Evolutionary conservation across 192 early-diverging fungal species (phyloP).

Genomic region (Backusella morwellensis): DNA sequence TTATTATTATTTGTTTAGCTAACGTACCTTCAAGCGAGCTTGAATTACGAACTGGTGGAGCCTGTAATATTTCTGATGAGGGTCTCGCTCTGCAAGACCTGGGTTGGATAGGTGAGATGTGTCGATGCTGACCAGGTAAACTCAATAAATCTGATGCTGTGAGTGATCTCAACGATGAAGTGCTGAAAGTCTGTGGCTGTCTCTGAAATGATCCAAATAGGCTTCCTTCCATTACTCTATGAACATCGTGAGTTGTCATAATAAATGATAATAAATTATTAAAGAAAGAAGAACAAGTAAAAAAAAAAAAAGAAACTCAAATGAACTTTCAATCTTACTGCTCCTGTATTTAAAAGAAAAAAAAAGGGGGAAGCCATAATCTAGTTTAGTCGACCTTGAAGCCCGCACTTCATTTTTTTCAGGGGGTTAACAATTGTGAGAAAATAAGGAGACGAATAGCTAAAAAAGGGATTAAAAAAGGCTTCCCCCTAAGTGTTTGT

Average conservation of each 20-base stretch:
- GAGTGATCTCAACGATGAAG: constrained; percentile 10
- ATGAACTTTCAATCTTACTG: constrained; percentile 10
- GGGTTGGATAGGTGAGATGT: not conserved
- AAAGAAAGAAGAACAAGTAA: not conserved
- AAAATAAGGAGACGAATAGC: not conserved
- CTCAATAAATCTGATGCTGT: constrained; percentile 23
- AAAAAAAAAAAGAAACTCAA: not conserved
- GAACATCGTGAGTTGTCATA: constrained; percentile 30
- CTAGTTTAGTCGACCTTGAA: not conserved
- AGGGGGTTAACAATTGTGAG: constrained; percentile 2
- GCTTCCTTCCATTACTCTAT: constrained; percentile 20
- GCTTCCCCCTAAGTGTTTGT: not conserved
- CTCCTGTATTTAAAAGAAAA: constrained; percentile 9
- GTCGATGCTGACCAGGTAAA: constrained; percentile 11
- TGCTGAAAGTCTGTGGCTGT: not conserved
- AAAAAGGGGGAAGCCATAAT: not conserved
- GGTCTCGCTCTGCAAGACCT: constrained; percentile 8
- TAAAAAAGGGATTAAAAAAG: constrained; percentile 5
- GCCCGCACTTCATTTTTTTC: not conserved
- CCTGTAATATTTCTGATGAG: constrained; percentile 27
- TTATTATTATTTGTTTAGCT: not conserved
- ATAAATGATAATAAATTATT: constrained; percentile 3
- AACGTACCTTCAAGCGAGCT: constrained; percentile 8
- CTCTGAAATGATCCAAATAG: constrained; percentile 19
- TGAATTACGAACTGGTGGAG: constrained; percentile 2